Evolutionary conservation across 768 basidiomycete genomes (phyloP), one percentile per base, ranked within the genome.

Genomic region (Xerocomellus chrysenteron): DNA sequence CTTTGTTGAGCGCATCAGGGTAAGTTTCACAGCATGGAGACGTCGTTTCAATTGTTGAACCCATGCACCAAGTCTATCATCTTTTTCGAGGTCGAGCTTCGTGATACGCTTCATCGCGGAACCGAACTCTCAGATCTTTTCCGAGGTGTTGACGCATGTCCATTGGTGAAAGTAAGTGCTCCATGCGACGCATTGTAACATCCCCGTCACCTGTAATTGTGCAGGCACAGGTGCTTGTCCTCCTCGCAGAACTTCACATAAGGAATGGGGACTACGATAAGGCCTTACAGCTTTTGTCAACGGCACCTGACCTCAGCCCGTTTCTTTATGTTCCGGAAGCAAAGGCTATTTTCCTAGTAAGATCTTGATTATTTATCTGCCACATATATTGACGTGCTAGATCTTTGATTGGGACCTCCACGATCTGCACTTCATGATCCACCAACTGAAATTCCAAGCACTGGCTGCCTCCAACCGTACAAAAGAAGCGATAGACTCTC

Each of bases 341-440:
- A 17, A 42, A 9, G n/a, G 54, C 36, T 5, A 47, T 62, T 4
- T 44, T 46, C 2, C 43, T 60, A 0, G 58, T 57, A 49, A 52
- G 55, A 11, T 5, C 19, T 51, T 6, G 8, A 30, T 48, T 8
- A 6, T 10, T 21, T 21, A 21, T 24, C 40, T 44, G 19, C 7
- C 2, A 16, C 14, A 5, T 41, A 8, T 42, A 30, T 39, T 55
- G 19, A 58, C 41, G 7, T 19, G 4, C n/a, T 24, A 62, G 61
- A 32, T 62, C 11, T 57, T 60, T 32, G 61, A 58, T 10, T 60
- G 58, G 61, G 28, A 56, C n/a, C 19, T 62, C n/a, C 51, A 47
- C 33, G 41, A 28, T 3, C 50, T 57, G 8, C 3, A 30, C 19
- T n/a, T 9, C 11, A 49, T 0, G 28, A 43, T 54, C 32, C 35